Evolutionary conservation across 2,329 filamentous ascomycete species (phyloP).

Genomic region (Colletotrichum viniferum): DNA sequence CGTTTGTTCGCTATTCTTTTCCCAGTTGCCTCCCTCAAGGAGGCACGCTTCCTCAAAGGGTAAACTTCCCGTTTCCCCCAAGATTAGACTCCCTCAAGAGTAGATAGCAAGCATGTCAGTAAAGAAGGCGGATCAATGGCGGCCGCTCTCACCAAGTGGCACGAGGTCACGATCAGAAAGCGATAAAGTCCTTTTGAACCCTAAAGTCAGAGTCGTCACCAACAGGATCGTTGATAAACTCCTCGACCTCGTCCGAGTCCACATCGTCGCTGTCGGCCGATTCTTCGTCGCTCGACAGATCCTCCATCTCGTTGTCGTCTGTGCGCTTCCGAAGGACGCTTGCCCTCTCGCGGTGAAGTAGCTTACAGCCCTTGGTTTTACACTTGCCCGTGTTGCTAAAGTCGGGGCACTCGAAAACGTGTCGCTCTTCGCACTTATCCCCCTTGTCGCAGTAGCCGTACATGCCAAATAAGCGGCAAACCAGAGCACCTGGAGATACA

Average conservation of each 20-base stretch:
- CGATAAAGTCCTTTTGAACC: conserved; percentile 64
- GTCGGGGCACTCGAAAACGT: conserved; percentile 92
- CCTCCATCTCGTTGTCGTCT: conserved; percentile 62
- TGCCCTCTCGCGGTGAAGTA: conserved; percentile 87
- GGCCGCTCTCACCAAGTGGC: conserved; percentile 7
- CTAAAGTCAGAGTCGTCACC: conserved; percentile 60
- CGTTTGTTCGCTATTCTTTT: conserved; percentile 2
- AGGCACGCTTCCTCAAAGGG: neutral
- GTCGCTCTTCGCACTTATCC: conserved; percentile 75
- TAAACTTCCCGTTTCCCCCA: neutral
- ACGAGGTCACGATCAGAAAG: conserved; percentile 32
- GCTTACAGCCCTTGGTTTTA: conserved; percentile 79
- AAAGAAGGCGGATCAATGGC: neutral
- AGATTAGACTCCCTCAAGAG: neutral
- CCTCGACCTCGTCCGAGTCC: conserved; percentile 76
- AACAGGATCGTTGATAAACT: conserved; percentile 63
- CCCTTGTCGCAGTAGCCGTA: conserved; percentile 91
- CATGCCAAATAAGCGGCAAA: conserved; percentile 84
- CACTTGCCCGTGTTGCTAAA: conserved; percentile 91
- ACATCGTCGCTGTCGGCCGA: conserved; percentile 76
- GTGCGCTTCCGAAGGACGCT: conserved; percentile 73
- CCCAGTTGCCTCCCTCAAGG: neutral
- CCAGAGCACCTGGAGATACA: conserved; percentile 75
- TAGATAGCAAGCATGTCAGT: conserved; percentile 21
- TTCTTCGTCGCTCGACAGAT: conserved; percentile 80